Evolutionary conservation across 495 filamentous ascomycete species (phyloP).

Genomic region (Lasiosphaeria hispida): DNA sequence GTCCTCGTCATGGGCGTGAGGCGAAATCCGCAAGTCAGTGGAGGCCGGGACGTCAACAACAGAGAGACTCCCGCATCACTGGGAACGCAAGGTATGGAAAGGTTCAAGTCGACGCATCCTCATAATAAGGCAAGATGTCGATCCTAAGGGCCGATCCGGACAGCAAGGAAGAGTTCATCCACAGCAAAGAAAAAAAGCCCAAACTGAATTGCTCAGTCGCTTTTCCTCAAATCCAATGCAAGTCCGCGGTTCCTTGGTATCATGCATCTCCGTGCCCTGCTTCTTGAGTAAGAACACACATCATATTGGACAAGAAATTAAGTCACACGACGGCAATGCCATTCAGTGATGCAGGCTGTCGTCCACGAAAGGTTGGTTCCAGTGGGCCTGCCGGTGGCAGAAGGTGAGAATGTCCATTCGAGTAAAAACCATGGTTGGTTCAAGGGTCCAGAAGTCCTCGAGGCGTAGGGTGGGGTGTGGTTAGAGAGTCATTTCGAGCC

Average conservation of each 20-base stretch:
- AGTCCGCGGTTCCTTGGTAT: conserved; percentile 26
- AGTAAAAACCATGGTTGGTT: conserved; percentile 3
- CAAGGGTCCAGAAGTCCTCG: conserved; percentile 3
- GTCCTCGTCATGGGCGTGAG: conserved; percentile 29
- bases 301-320: conserved; percentile 27
- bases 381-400: conserved; percentile 10
- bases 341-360: conserved; percentile 12
- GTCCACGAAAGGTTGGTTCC: conserved; percentile 13
- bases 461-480: background rate
- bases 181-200: conserved; percentile 16
- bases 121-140: conserved; percentile 1
- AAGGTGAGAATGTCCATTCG: conserved; percentile 16
- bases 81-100: background rate
- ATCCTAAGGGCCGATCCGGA: conserved; percentile 27
- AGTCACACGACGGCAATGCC: conserved; percentile 29
- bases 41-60: conserved; percentile 13
- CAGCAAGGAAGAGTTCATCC: conserved; percentile 29
- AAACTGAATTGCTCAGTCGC: conserved; percentile 11
- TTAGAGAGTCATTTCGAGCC: conserved; percentile 8
- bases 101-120: conserved; percentile 7
- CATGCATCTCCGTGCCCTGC: conserved; percentile 22
- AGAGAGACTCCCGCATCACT: conserved; percentile 12
- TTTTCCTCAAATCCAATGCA: conserved; percentile 21
- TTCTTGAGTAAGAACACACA: conserved; percentile 24
- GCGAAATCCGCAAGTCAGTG: conserved; percentile 8